These are phyloP conservation scores for Scedosporium boydii DNA, from an alignment of 2,329 filamentous ascomycete species.

Conservation along the genomic window DNA sequence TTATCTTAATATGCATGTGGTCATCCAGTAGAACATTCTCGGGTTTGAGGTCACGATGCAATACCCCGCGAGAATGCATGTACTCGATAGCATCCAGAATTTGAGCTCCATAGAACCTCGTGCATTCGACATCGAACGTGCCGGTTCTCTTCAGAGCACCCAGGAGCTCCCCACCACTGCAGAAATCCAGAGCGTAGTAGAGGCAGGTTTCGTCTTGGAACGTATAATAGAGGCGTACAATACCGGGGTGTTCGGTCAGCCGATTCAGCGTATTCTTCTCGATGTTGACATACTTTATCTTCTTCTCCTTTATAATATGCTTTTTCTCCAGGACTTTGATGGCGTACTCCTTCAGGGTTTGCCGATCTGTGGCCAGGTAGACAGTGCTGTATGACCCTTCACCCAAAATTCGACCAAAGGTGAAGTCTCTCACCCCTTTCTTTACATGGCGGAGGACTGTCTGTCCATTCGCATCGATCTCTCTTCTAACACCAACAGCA, in stretches of 20 bases:
- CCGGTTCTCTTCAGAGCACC: constrained; percentile 89
- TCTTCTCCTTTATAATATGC: constrained; percentile 99
- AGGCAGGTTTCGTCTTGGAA: constrained; percentile 95
- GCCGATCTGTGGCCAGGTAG: constrained; percentile 81
- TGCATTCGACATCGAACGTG: constrained; percentile 92
- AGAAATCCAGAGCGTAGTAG: constrained; percentile 94
- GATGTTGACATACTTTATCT: constrained; percentile 99
- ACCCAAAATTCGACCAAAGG: constrained; percentile 80
- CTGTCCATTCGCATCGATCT: constrained; percentile 77
- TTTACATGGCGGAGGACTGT: constrained; percentile 78
- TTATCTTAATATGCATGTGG: constrained; percentile 97
- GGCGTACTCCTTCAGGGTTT: constrained; percentile 91
- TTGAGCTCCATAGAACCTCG: constrained; percentile 87
- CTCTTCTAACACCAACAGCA: constrained; percentile 72
- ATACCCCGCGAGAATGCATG: constrained; percentile 94
- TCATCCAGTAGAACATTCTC: constrained; percentile 94
- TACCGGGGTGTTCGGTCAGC: constrained; percentile 89
- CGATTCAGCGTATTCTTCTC: constrained; percentile 97
- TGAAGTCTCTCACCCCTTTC: constrained; percentile 95
- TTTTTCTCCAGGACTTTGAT: constrained; percentile 97
- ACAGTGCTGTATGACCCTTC: constrained; percentile 98
- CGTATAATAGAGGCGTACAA: constrained; percentile 95
- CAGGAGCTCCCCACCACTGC: constrained; percentile 82
- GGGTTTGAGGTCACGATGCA: constrained; percentile 92
- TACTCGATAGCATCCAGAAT: constrained; percentile 93